Evolutionary conservation across 768 basidiomycete species (phyloP), one percentile per base, ranked within the genome.

Genomic region (Fomitopsis serialis): DNA sequence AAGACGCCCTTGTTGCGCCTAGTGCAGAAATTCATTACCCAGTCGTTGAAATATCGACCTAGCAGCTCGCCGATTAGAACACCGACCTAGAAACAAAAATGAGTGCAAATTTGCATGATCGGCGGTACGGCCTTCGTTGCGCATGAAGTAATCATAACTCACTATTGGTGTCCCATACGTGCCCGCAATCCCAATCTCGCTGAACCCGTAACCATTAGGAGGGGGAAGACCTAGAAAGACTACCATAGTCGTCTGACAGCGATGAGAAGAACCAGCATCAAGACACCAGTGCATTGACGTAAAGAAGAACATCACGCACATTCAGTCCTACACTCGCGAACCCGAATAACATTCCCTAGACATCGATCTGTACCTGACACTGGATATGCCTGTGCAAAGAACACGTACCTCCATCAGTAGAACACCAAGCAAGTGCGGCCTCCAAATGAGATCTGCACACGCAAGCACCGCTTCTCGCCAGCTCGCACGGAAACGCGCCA

Each of bases 321-420:
- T 83, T 84, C 45, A 83, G 79, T 24, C 84, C 82, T 50, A 83
- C 4, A 19, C 44, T 84, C 15, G 74, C 68, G 63, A 85, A 85
- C 0, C 85, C 85, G 60, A 87, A 87, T 0, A 82, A 62, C 44
- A 79, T 60, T 7, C 75, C 80, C 78, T 79, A 48, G 37, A 24
- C 37, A 13, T 17, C 17, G 21, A 49, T 40, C 25, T 22, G 35
- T 49, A 5, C 34, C 27, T 29, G 24, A n/a, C 15, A 5, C 5
- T 5, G 22, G 10, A 23, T 45, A 45, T 6, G n/a, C n/a, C n/a
- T 5, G 22, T 4, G 5, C 21, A 22, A 21, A 45, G 6, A 21
- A 10, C 13, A 34, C 21, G 60, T 36, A 75, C 80, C 70, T 84
- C 81, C 53, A 82, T 82, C 32, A 80, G 35, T 34, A 80, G 68